Percentiles rank a stretch among this genome's conserved stretches.
These are phyloP conservation scores for Misopates orontium DNA, from an alignment of 257 asterid species.

Conservation along the genomic window DNA sequence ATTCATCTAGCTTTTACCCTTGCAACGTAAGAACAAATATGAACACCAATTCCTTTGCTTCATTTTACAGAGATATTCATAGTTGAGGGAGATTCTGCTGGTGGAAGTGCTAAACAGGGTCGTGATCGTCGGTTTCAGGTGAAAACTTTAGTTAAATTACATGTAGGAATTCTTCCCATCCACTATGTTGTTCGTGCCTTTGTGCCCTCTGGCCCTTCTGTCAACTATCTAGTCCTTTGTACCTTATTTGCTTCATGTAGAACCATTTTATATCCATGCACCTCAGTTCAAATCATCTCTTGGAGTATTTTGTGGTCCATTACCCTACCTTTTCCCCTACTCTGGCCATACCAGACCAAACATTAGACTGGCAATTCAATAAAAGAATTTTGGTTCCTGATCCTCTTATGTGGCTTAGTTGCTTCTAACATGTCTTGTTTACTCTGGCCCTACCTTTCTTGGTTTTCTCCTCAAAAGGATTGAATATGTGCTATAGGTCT, in stretches of 20 bases:
- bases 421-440: neutral
- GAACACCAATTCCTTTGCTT: conserved; percentile 14
- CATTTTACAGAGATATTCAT: conserved; percentile 82
- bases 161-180: neutral
- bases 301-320: no score
- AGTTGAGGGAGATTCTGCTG: conserved; percentile 99
- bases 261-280: neutral
- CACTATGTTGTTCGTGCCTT: conserved; percentile 2
- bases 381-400: neutral
- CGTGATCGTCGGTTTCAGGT: conserved; percentile 99
- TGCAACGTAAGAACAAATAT: neutral
- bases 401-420: neutral
- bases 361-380: neutral
- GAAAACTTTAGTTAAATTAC: conserved; percentile 12
- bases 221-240: no score
- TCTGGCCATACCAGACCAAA: no score
- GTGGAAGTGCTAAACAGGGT: conserved; percentile 99
- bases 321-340: no score
- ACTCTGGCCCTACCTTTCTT: neutral
- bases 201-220: neutral
- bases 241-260: neutral
- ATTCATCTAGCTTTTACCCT: conserved; percentile 5
- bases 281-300: neutral
- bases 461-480: neutral
- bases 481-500: neutral